Base-by-base conservation (phyloP, 345 rosid species). In the Isatis tinctoria region DNA sequence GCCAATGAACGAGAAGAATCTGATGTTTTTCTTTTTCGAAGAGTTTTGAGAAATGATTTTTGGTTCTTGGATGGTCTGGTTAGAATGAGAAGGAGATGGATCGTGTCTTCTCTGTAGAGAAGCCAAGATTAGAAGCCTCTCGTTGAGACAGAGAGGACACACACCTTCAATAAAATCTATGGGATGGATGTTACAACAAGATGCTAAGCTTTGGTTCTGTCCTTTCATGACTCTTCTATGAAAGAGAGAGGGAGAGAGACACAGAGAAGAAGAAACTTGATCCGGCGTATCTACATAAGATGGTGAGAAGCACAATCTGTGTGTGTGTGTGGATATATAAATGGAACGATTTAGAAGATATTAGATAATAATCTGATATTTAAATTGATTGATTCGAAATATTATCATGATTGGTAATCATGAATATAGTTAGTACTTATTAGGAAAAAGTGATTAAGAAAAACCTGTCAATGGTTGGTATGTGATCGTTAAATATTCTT, bases 111-210 rank as follows among this genome's bases (percentile, higher is more conserved):
- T 67, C 10, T 67, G 74, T 49, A 59, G 10, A 20, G 60, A 41
- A 60, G 74, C 73, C 57, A 75, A 41, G 2, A 60, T 41, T 11
- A 75, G 11, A 58, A 93, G 98, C 85, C 90, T 89, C 67, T 93
- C 96, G 40, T 86, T 86, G 57, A 93, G 78, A 80, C 98, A 93
- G 1, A 85, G 67, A 33, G 92, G 80, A 62, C 97, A 93, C 26
- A 93, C 85, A 16, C 98, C 98, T 28, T 88, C 75, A 10, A 79
- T 24, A 13, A 56, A 70, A 56, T 87, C 88, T 57, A 76, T 79
- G 37, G 94, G 94, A 75, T 93, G 98, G 78, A 88, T 88, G 68
- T 76, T 85, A 71, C 98, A 93, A 72, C 90, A 89, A 47, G 53
- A 76, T 27, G 78, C 69, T 32, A 37, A 58, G 60, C 82, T 82